These are phyloP conservation scores for Suillus weaverae DNA, from an alignment of 768 basidiomycete genomes.

Conservation along the genomic window DNA sequence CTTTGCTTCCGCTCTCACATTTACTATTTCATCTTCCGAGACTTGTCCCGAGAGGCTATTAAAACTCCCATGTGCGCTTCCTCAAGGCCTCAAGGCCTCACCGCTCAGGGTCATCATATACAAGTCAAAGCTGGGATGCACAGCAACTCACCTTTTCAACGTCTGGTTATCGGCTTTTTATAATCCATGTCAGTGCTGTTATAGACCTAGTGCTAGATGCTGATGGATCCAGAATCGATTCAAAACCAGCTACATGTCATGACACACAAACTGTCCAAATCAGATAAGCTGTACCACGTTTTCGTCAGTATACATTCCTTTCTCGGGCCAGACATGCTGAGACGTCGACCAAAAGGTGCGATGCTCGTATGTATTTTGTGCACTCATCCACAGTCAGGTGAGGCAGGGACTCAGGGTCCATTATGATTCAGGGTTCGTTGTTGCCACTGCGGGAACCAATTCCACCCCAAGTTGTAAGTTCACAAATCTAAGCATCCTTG, in stretches of 20 bases:
- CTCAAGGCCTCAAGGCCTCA: too few relatives aligned
- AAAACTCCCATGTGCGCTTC: neutral
- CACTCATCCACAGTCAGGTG: neutral
- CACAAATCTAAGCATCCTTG: neutral
- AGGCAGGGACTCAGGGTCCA: neutral
- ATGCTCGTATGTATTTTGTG: neutral
- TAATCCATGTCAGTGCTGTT: neutral
- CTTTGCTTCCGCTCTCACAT: slow-evolving; percentile 8
- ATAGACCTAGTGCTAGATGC: neutral
- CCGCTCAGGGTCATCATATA: too few relatives aligned
- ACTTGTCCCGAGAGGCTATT: too few relatives aligned
- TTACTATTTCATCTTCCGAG: neutral
- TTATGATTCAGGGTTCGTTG: neutral
- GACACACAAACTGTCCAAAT: neutral
- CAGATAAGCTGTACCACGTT: neutral
- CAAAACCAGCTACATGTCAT: neutral
- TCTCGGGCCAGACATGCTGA: neutral
- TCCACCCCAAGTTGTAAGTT: neutral
- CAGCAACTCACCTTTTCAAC: neutral
- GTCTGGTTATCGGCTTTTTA: neutral
- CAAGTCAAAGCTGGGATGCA: neutral
- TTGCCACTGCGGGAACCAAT: neutral
- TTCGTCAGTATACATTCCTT: neutral
- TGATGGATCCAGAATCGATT: neutral
- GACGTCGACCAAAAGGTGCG: neutral